Base-by-base conservation (phyloP, 1,139 yeast genomes). In the Hyphopichia pseudoburtonii region DNA sequence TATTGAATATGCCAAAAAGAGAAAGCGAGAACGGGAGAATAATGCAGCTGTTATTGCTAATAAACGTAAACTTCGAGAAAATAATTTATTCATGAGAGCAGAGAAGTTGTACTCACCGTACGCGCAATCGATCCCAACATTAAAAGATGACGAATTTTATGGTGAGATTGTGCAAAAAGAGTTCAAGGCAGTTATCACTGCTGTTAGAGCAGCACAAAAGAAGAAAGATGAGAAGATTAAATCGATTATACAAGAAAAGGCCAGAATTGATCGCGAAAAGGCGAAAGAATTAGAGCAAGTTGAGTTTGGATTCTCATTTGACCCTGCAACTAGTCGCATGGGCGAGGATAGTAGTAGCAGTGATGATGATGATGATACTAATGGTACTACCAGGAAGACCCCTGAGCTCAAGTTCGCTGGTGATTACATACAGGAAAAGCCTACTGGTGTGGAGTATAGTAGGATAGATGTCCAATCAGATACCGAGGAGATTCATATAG, bases 1-100 rank as follows among this genome's bases (percentile, higher is more conserved):
- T 32, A 75, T 70, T 10, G 76, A 62, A 27, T 80, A 80, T 50
- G 81, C 87, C 0, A 58, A 63, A 10, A 67, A 68, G 32, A 62
- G 87, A 36, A 46, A 66, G 14, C 52, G 48, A 6, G 52, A 67
- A 5, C 38, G 39, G 15, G 48, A 56, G 18, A 41, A 51, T 12
- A 50, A 49, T 12, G 46, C 47, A n/a, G 39, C 47, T n/a, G 50
- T 51, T 3, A 40, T 57, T 7, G 52, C 52, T 12, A 41, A 50
- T 17, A 54, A 46, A 39, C 50, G 49, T 32, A 56, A 46, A 21
- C 50, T 42, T 35, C 54, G 65, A 19, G 51, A 54, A 7, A 44
- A 60, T 6, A 76, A 77, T 37, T 54, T 68, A 3, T 65, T 57
- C 42, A 58, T 77, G 51, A 65, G 74, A 25, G 77, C 79, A 4